phyloP scores from a whole-genome alignment of 176 grass and related monocot species.

The Coix lacrymajobi region DNA sequence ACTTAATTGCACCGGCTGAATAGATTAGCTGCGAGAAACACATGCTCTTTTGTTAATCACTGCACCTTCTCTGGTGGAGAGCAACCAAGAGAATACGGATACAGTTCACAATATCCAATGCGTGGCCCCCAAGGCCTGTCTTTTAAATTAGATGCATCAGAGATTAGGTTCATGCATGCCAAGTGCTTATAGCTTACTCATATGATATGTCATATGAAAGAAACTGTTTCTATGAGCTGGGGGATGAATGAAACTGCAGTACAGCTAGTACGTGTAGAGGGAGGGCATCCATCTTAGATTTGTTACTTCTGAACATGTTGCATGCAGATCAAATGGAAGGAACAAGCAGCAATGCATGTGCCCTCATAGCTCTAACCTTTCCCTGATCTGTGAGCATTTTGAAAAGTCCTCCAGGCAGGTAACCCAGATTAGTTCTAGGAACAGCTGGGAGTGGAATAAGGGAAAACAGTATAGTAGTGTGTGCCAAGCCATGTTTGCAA shows the following conservation, averaged over 20 bases:
- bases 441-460: conserved; percentile 7
- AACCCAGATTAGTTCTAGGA: conserved; percentile 16
- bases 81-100: neutral
- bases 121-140: neutral
- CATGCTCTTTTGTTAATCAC: neutral
- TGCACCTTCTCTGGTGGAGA: neutral
- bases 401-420: neutral
- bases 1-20: neutral
- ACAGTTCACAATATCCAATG: neutral
- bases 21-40: neutral
- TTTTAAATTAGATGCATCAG: neutral
- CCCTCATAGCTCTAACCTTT: neutral
- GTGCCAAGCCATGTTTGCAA: conserved; percentile 37
- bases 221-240: too few relatives aligned
- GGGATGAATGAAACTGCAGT: neutral
- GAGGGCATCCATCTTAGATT: neutral
- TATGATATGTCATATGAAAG: neutral
- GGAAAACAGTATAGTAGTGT: conserved; percentile 14
- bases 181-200: neutral
- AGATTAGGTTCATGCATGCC: neutral
- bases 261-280: neutral
- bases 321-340: neutral
- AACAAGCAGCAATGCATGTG: neutral
- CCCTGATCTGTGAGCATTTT: conserved; percentile 25
- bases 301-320: neutral